A percentile compares a stretch with the other conserved stretches of the same genome.
Evolutionary conservation across 495 filamentous ascomycete species (phyloP).

Genomic region (Penicillium bovifimosum): DNA sequence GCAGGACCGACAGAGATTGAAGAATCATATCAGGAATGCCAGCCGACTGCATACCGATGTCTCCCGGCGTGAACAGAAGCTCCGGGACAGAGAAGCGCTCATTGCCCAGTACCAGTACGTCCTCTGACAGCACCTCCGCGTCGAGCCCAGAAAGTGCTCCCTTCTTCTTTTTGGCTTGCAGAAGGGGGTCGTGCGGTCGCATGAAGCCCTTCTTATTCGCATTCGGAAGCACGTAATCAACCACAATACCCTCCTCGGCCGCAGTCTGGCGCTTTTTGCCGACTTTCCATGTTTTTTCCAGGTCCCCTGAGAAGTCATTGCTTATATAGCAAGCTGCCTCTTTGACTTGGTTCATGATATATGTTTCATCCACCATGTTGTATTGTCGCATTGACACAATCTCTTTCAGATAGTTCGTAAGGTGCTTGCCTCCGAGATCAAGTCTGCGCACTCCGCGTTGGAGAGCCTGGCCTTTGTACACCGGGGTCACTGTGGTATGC

Average conservation of each 20-base stretch:
- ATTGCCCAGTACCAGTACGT: constrained; percentile 80
- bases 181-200: constrained; percentile 65
- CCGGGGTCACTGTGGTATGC: constrained; percentile 85
- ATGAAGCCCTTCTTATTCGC: constrained; percentile 64
- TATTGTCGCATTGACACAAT: constrained; percentile 85
- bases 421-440: constrained; percentile 84
- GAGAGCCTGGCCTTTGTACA: constrained; percentile 73
- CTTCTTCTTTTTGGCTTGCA: constrained; percentile 58
- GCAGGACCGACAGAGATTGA: constrained; percentile 72
- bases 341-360: constrained; percentile 93
- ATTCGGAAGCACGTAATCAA: constrained; percentile 91
- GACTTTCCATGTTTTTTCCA: constrained; percentile 83
- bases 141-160: constrained; percentile 43
- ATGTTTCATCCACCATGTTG: constrained; percentile 88
- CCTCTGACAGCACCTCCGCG: constrained; percentile 58
- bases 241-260: constrained; percentile 63
- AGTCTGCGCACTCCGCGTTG: constrained; percentile 80
- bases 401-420: constrained; percentile 93
- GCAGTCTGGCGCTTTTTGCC: constrained; percentile 44
- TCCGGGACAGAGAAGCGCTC: constrained; percentile 91
- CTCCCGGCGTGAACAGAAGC: constrained; percentile 76
- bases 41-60: constrained; percentile 82
- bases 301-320: constrained; percentile 67
- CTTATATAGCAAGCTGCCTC: constrained; percentile 84
- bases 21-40: constrained; percentile 76